phyloP scores from a whole-genome alignment of 129 eudicot genomes.

The Flaveria brownii region DNA sequence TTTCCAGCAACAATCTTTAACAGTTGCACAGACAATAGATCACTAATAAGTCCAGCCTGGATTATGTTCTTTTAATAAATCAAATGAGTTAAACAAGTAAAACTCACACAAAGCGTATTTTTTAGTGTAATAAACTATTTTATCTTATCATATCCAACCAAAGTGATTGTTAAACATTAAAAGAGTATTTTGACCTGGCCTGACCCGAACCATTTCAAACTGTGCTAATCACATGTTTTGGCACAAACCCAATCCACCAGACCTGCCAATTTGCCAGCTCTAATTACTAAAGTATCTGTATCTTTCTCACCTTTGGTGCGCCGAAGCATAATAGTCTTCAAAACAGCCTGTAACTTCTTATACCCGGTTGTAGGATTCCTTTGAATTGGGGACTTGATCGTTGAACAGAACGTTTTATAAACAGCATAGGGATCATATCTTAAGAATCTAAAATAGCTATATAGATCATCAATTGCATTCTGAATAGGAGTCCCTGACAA shows the following conservation, averaged over 20 bases:
- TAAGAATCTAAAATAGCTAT: conserved; percentile 94
- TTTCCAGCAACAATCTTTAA: conserved; percentile 13
- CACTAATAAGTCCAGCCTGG: background rate
- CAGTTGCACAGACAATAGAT: conserved; percentile 11
- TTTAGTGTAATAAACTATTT: background rate
- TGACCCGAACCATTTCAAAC: background rate
- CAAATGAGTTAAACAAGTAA: conserved; percentile 8
- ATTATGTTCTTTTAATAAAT: background rate
- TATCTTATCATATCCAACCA: conserved; percentile 6
- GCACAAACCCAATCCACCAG: background rate
- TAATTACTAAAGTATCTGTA: background rate
- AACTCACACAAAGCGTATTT: background rate
- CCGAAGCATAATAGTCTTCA: conserved; percentile 93
- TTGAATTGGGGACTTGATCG: conserved; percentile 65
- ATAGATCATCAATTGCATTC: conserved; percentile 95
- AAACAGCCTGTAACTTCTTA: conserved; percentile 86
- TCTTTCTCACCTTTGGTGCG: conserved; percentile 81
- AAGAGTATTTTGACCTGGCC: background rate
- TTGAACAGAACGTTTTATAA: conserved; percentile 59
- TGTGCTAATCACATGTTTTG: background rate
- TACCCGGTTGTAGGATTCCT: conserved; percentile 68
- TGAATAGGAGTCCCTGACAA: conserved; percentile 98
- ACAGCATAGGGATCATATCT: conserved; percentile 81
- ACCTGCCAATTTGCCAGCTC: conserved; percentile 12
- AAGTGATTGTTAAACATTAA: background rate